Conservation (phyloP, 2,329 filamentous ascomycete species). For the Penicillium sp. region DNA sequence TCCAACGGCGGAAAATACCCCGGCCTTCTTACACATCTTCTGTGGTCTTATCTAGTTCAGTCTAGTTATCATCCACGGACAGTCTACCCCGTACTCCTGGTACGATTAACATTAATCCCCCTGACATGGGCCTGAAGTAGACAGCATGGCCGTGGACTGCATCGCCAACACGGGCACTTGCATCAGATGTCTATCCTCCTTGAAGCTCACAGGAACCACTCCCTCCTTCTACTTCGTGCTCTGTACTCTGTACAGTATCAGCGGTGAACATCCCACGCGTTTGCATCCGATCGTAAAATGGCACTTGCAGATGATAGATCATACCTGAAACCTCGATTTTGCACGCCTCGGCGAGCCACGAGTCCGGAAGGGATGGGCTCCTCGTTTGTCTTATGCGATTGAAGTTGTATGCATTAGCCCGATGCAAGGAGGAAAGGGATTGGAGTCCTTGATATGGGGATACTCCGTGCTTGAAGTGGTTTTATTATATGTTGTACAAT, state of each 20-base stretch:
- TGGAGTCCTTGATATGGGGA: background rate
- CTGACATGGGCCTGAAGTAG: background rate
- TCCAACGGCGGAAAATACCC: background rate
- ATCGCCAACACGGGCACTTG: background rate
- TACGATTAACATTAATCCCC: background rate
- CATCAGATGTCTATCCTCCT: background rate
- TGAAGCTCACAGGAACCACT: background rate
- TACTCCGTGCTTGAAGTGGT: background rate
- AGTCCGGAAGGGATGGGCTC: background rate
- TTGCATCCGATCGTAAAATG: background rate
- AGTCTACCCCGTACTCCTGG: too few species aligned
- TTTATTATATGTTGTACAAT: background rate
- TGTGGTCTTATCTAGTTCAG: background rate
- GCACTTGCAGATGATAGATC: background rate
- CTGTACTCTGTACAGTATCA: too few species aligned
- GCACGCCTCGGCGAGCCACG: background rate
- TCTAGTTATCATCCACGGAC: background rate
- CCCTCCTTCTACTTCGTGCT: background rate
- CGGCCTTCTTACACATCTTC: background rate
- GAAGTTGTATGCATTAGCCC: background rate
- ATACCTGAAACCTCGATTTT: background rate
- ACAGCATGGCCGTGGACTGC: background rate
- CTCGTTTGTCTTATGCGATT: background rate
- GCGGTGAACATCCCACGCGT: background rate
- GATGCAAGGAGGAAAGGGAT: background rate